Conservation (phyloP, 305 asterid genomes). For the Fraxinus dipetala region DNA sequence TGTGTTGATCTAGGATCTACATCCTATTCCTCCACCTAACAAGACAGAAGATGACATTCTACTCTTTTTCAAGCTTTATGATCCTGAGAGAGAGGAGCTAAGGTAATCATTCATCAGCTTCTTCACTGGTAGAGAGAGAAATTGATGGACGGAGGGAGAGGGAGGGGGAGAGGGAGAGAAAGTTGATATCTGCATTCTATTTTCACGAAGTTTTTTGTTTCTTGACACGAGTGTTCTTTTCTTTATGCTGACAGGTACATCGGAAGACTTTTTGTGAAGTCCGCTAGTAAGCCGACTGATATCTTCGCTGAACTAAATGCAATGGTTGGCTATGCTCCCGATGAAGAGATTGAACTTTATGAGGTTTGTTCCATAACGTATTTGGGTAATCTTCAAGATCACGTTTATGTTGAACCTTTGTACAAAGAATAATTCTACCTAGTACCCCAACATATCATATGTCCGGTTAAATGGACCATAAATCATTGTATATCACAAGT, state of each 20-base stretch:
- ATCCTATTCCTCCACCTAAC: slow-evolving; percentile 23
- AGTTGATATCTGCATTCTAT: not conserved
- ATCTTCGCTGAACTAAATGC: slow-evolving; percentile 53
- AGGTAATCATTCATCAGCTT: slow-evolving; percentile 20
- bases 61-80: slow-evolving; percentile 33
- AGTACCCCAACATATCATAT: not conserved
- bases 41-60: slow-evolving; percentile 31
- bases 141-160: not conserved
- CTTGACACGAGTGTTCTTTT: not conserved
- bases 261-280: slow-evolving; percentile 54
- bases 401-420: slow-evolving; percentile 3
- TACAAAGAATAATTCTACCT: not conserved
- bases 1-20: slow-evolving; percentile 18
- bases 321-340: slow-evolving; percentile 54
- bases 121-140: not conserved
- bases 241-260: slow-evolving; percentile 37
- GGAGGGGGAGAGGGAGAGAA: not conserved
- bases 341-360: slow-evolving; percentile 58
- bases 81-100: slow-evolving; percentile 30
- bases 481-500: not conserved
- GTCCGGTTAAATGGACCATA: not conserved
- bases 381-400: slow-evolving; percentile 12
- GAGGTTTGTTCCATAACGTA: slow-evolving; percentile 45
- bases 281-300: slow-evolving; percentile 42
- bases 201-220: not conserved